Base-by-base conservation (phyloP, 2,329 filamentous ascomycete species). In the Fusarium mexicanum region DNA sequence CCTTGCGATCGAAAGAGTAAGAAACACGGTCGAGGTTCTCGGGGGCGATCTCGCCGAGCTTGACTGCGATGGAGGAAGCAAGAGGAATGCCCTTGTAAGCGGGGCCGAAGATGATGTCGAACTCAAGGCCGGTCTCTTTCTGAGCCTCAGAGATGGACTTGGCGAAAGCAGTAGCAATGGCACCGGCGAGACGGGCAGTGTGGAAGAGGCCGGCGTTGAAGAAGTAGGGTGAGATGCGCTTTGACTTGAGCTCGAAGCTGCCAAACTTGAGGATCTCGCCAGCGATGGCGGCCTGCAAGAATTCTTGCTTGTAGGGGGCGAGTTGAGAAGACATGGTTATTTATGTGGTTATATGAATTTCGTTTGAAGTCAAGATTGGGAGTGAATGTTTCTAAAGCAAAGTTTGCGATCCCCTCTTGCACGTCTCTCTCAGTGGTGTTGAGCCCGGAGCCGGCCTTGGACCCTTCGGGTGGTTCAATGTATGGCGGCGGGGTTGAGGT, bases 11-110 rank as follows among this genome's bases (percentile, higher is more conserved):
- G 85, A 97, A 98, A 40, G 91, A 92, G 85, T 98, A 98, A 80
- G 92, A 94, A 65, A 93, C 87, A 48, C 88, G 84, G 64, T 90
- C 90, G 83, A 93, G 96, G 71, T 87, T 89, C 58, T 85, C 83
- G 24, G 89, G 85, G 72, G 94, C 91, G 17, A 95, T 84, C 78
- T 91, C 89, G 61, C 90, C 90, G 18, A 98, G 89, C 82, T 95
- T 93, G 80, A 93, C 90, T 43, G 92, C 88, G 22, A 94, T 92
- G 6, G 93, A 89, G 22, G 93, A 91, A 50, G 93, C 93, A n/a
- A 98, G 90, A 3, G 95, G 94, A 74, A 98, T 98, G 50, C 96
- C 96, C 86, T 98, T 99, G 88, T 98, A 99, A 16, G 96, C 96
- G 6, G 96, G 96, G 22, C 90, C 95, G 83, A 98, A 98, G 79